Conservation (phyloP, 371 early-diverging fungal genomes). For the Mucor plumbeus region DNA sequence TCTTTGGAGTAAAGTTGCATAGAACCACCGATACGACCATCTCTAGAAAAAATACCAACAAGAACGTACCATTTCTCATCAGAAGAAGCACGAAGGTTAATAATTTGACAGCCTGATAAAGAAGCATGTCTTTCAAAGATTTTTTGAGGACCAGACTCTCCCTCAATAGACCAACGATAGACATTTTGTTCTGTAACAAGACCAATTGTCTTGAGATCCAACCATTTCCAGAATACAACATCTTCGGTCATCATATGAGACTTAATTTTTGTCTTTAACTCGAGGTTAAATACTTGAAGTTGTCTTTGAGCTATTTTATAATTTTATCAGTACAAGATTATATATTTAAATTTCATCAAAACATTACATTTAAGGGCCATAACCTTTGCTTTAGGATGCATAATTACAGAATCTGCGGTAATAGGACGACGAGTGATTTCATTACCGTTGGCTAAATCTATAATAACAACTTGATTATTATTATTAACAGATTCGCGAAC, state of each 20-base stretch:
- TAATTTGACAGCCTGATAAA: constrained; percentile 89
- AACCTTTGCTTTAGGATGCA: constrained; percentile 92
- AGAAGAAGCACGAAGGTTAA: constrained; percentile 90
- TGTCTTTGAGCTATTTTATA: constrained; percentile 77
- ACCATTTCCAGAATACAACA: constrained; percentile 97
- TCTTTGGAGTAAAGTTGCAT: constrained; percentile 97
- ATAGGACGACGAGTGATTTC: constrained; percentile 91
- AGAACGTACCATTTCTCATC: constrained; percentile 95
- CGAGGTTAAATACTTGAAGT: constrained; percentile 97
- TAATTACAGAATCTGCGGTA: constrained; percentile 97
- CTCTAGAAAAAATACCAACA: constrained; percentile 91
- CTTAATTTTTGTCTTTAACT: constrained; percentile 93
- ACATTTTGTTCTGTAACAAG: constrained; percentile 89
- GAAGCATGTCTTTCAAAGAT: constrained; percentile 92
- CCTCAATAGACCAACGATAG: constrained; percentile 97
- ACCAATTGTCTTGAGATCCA: constrained; percentile 86
- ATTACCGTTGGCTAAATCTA: constrained; percentile 87
- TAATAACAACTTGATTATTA: constrained; percentile 89
- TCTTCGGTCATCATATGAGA: constrained; percentile 92
- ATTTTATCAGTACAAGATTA: not conserved
- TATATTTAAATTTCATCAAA: not conserved
- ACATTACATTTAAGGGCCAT: constrained; percentile 91
- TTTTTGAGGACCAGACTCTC: constrained; percentile 83
- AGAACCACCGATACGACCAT: constrained; percentile 90
- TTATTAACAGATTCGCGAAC: constrained; percentile 91